Evolutionary conservation across 75 land plant genomes (phyloP), one percentile per base, ranked within the genome.

Genomic region (Azolla pinnata): DNA sequence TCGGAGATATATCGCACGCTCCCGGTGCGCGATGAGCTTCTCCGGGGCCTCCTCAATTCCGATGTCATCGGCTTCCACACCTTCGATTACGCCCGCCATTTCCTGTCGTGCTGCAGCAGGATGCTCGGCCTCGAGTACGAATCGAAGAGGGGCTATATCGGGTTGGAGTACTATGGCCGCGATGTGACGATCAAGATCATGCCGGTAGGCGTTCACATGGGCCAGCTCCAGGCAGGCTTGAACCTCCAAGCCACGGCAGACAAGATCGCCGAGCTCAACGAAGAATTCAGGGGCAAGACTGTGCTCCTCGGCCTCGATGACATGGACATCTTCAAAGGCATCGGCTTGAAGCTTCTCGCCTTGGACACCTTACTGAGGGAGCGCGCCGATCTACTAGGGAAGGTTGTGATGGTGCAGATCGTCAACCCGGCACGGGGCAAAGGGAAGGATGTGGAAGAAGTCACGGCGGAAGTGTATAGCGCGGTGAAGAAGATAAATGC

Each of bases 271-370:
- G 82, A 82, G 58, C 59, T 85, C 10, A 62, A 45, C 0, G 67
- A 72, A 4, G 68, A 68, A 44, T 85, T 76, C 54, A 63, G 42
- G 54, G 76, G 67, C 21, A 61, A 67, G 29, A 79, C 57, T 44
- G 77, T 85, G 14, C 56, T 84, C 68, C 72, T 84, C 25, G 86
- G 86, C 19, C 79, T 83, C 7, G 86, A 83, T 61, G 86, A 83
- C 61, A 83, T 83, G 83, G 88, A 84, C 56, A 81, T 85, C 2
- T 85, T 85, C 30, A 85, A 85, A 50, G 88, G 88, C 4, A 85
- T 85, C n/a, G 83, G 86, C 59, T 55, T 85, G 69, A 85, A 85
- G 24, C 68, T 85, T 5, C 63, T 82, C 50, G 88, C 88, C 4
- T 65, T 85, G 75, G 88, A 82, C 54, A 78, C 76, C 57, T 62